Evolutionary conservation across 768 basidiomycete species (phyloP).

Genomic region (Polyporus arcularius): DNA sequence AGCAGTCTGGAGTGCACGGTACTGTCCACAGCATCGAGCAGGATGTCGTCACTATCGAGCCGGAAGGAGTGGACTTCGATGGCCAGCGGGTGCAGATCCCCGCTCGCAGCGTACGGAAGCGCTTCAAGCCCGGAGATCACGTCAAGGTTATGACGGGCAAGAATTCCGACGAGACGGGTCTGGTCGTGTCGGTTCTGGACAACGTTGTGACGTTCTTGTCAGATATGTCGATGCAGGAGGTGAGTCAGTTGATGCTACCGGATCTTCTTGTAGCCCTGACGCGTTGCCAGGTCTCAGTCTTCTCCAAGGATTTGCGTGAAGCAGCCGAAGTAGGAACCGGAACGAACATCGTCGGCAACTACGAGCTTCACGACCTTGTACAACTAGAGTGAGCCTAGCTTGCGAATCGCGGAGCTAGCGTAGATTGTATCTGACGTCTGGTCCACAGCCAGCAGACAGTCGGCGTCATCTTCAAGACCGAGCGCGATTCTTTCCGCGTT

Average conservation of each 20-base stretch:
- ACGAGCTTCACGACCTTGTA: conserved; percentile 94
- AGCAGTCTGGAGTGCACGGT: conserved; percentile 92
- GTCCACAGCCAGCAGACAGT: conserved; percentile 78
- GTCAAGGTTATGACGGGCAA: conserved; percentile 98
- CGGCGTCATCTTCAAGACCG: conserved; percentile 97
- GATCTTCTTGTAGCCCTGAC: neutral
- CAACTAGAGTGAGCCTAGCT: conserved; percentile 81
- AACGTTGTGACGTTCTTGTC: conserved; percentile 94
- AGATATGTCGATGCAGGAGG: conserved; percentile 98
- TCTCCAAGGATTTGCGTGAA: conserved; percentile 95
- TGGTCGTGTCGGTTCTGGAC: conserved; percentile 89
- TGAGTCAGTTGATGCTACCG: conserved; percentile 31
- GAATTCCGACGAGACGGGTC: conserved; percentile 92
- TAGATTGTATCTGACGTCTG: conserved; percentile 3
- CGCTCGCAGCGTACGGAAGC: conserved; percentile 87
- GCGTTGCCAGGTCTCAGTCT: conserved; percentile 81
- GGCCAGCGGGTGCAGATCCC: conserved; percentile 86
- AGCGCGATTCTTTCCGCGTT: conserved; percentile 93
- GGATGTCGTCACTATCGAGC: conserved; percentile 85
- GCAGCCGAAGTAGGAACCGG: conserved; percentile 97
- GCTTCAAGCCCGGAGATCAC: conserved; percentile 96
- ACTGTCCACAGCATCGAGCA: conserved; percentile 86
- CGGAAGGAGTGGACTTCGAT: conserved; percentile 79
- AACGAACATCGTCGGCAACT: conserved; percentile 87
- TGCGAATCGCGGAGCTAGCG: neutral